Base-by-base conservation (phyloP, 441 rosid genomes). In the Bocquillonia castaneifolia region DNA sequence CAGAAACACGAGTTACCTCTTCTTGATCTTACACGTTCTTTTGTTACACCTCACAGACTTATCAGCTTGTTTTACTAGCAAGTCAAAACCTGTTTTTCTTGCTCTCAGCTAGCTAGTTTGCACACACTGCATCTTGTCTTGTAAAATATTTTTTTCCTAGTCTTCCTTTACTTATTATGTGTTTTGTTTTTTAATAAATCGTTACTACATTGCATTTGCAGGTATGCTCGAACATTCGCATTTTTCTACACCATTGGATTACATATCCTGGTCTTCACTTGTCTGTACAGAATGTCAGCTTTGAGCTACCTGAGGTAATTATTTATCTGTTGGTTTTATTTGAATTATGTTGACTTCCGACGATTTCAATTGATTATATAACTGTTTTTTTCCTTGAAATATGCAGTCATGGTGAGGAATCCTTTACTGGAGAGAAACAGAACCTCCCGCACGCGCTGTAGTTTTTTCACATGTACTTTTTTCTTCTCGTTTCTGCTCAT, bases 201-300 rank as follows among this genome's bases (percentile, higher is more conserved):
- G 12, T 54, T 17, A n/a, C 31, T 44, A 31, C 3, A 47, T 31
- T 34, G 60, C 77, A 94, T 97, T 23, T 44, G 61, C 77, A 94
- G 99, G 72, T 92, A 89, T 60, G 99, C 98, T 51, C 86, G 99
- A 66, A 86, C 95, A 0, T 89, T 93, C 81, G 96, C 90, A 12
- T 91, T 93, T 80, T 93, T 93, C 85, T 93, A 91, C 78, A 91
- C 96, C 9, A 93, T 91, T 54, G 95, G 93, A 52, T 74, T 91
- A 76, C 99, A 93, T 70, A 68, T 89, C 32, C 87, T 93, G 57
- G 96, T 93, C 23, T 91, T 91, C 73, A 83, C 95, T 42, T 88
- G 99, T 78, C 96, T 89, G 69, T 93, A 95, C 85, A 84, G 97
- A 63, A 92, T 92, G 99, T 92, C 99, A 18, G 96, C 98, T 68